Evolutionary conservation across 2,329 filamentous ascomycete species (phyloP), one percentile per base, ranked within the genome.

Genomic region (Xylaria multiplex): DNA sequence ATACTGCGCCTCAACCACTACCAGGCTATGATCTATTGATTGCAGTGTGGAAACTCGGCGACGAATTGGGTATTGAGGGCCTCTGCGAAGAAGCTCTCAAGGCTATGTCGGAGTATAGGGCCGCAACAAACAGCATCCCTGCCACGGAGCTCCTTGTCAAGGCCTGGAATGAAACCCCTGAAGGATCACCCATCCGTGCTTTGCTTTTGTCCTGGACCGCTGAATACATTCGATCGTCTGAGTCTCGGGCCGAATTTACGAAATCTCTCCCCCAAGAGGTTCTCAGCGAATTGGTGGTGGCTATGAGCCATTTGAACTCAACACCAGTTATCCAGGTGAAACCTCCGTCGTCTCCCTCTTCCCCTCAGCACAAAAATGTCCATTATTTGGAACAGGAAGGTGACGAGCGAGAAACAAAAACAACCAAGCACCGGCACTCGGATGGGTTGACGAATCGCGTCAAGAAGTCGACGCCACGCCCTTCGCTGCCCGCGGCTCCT

Each of bases 251-350:
- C 8, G 85, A 87, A 66, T 89, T 89, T 71, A 87, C 85, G 49
- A 85, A 85, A 70, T 86, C 86, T 0, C 80, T 90, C 2, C 87
- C 88, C 0, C 85, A 89, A 68, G 86, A 88, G 70, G 85, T 90
- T 1, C 78, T 90, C 6, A 88, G 85, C 67, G 87, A 89, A 75
- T 81, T 90, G 6, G 87, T 90, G 0, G 82, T 90, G 2, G 80
- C 84, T 13, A 88, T 90, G 86, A 88, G 85, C 74, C 83, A 85
- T 22, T 78, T 87, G 63, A 82, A 86, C 54, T 77, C 75, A 8
- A 71, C 77, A 2, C 78, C 80, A 0, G 67, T 76, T 3, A 76
- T 77, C 9, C 79, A 77, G 35, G 70, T 77, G 24, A 73, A 76
- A 42, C 67, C 73, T 5, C 59, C 52, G 19, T 48, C 63, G 14